Base-by-base conservation (phyloP, 164 flowering plant genomes). In the Hamamelis virginiana region DNA sequence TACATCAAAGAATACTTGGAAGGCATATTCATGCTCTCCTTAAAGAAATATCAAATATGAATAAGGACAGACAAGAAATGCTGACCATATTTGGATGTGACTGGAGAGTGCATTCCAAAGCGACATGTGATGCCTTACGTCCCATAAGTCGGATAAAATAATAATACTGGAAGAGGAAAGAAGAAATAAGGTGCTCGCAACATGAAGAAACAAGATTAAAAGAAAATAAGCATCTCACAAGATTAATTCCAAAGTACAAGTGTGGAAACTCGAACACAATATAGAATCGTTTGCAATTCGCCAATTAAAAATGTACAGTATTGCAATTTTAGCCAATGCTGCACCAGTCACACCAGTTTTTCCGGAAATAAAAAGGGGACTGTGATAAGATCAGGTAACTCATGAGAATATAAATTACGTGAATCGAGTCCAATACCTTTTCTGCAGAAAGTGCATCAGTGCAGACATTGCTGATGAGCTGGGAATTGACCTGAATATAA, bases 401-500 rank as follows among this genome's bases (percentile, higher is more conserved):
- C 12, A 55, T 26, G 16, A 51, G 57, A 43, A 1, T 22, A 57
- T 4, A 41, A 51, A 33, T 59, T 22, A 61, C 14, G 33, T 14
- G 14, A 46, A 41, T 12, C 6, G 46, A 71, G 33, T 12, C 60
- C 33, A 53, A 75, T 77, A 95, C 99, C 97, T 95, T 95, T 86
- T 90, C 98, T 8, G 98, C 98, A 63, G 98, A 95, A 62, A 95
- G 97, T 66, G 99, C 99, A 92, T 95, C 99, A 57, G 92, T 95
- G 83, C 97, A 92, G 57, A 90, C 89, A 84, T 95, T 95, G 85
- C 97, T 95, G 77, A 95, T 92, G 45, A 95, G 93, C 83, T 95
- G 99, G 62, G 99, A 91, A 77, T 95, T 95, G 69, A 95, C 99
- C 99, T 95, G 83, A 38, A 69, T 25, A 67, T 18, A 68, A 69